Conservation (phyloP, 495 filamentous ascomycete genomes). For the Evernia prunastri region DNA sequence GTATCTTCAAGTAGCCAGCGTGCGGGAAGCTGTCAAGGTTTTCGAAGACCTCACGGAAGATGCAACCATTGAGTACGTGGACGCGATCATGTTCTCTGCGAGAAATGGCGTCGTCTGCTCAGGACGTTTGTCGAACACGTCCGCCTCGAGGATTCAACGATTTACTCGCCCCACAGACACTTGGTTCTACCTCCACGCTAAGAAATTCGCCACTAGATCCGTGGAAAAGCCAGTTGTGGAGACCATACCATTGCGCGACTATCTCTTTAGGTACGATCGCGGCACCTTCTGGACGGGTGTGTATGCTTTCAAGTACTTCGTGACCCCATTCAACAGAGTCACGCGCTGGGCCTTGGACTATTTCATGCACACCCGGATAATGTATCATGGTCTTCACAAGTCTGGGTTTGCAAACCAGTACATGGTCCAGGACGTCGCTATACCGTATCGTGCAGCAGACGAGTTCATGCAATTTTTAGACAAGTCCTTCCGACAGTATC, state of each 20-base stretch:
- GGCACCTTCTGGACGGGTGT: conserved; percentile 52
- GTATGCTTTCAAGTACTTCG: conserved; percentile 49
- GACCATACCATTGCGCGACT: conserved; percentile 49
- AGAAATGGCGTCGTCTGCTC: conserved; percentile 42
- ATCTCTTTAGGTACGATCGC: conserved; percentile 58
- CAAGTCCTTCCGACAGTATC: conserved; percentile 43
- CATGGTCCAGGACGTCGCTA: conserved; percentile 52
- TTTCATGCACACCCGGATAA: conserved; percentile 49
- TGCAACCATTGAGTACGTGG: conserved; percentile 46
- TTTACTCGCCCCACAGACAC: conserved; percentile 47
- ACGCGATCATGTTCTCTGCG: conserved; percentile 45
- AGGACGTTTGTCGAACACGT: conserved; percentile 38
- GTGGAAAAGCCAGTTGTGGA: conserved; percentile 30
- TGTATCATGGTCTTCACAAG: conserved; percentile 52
- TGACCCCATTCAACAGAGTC: conserved; percentile 46
- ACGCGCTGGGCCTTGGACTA: conserved; percentile 47
- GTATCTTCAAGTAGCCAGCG: conserved; percentile 34
- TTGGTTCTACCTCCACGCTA: conserved; percentile 54
- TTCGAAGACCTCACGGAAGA: conserved; percentile 31
- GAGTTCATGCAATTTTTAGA: conserved; percentile 44
- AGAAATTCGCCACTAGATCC: conserved; percentile 12
- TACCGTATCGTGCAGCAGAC: conserved; percentile 42
- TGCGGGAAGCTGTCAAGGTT: conserved; percentile 36
- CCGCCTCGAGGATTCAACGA: conserved; percentile 24
- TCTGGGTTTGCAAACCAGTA: conserved; percentile 40